These are phyloP conservation scores for Aotearoamyces nothofagi DNA, from an alignment of 2,329 filamentous ascomycete genomes.

Conservation along the genomic window DNA sequence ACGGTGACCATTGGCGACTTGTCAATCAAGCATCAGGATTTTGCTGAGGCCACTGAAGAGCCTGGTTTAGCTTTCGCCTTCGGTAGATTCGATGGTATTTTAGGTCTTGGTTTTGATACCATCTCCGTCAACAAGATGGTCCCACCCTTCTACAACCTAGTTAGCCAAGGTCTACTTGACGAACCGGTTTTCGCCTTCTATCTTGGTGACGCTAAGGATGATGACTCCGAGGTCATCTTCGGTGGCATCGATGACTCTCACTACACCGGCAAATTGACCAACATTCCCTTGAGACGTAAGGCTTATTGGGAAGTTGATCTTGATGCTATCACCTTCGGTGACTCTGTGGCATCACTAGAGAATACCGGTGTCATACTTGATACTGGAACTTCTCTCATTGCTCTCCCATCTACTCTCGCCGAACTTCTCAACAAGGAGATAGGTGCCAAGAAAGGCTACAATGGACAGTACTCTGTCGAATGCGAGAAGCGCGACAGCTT, in stretches of 20 bases:
- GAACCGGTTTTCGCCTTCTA: conserved; percentile 95
- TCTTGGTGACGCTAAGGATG: conserved; percentile 55
- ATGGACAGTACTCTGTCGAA: conserved; percentile 91
- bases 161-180: conserved; percentile 79
- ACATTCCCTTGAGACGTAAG: conserved; percentile 92
- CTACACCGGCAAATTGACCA: conserved; percentile 73
- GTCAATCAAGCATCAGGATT: conserved; percentile 77
- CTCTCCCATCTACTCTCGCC: conserved; percentile 77
- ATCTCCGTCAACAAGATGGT: conserved; percentile 95
- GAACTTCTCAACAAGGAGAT: conserved; percentile 97
- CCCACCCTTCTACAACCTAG: conserved; percentile 92
- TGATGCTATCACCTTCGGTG: conserved; percentile 77
- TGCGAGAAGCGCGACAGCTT: conserved; percentile 71
- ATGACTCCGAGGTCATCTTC: conserved; percentile 77
- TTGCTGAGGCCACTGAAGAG: conserved; percentile 91
- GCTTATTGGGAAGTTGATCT: conserved; percentile 99
- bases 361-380: conserved; percentile 94
- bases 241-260: conserved; percentile 76
- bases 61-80: conserved; percentile 96
- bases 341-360: conserved; percentile 76
- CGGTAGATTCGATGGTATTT: conserved; percentile 90
- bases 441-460: conserved; percentile 93
- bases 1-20: conserved; percentile 77
- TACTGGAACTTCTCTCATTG: conserved; percentile 95
- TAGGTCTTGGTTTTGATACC: conserved; percentile 86